Percentiles rank a stretch among this genome's conserved stretches.
phyloP scores from a whole-genome alignment of 148 eudicot species.

The Rhododendron kiyosumense region DNA sequence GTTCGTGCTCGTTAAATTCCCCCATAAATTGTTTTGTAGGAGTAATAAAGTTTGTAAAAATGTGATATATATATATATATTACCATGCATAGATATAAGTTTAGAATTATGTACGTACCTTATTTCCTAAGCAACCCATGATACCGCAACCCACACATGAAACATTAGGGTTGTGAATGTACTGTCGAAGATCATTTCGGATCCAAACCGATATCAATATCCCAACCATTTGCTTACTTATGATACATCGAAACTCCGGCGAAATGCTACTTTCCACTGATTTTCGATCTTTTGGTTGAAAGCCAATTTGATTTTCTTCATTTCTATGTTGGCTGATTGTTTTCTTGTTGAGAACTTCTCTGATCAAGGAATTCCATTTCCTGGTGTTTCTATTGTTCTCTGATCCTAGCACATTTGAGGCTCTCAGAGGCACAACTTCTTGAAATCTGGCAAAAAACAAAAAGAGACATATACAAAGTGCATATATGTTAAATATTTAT shows the following conservation, averaged over 20 bases:
- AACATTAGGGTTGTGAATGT: constrained; percentile 23
- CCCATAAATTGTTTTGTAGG: not conserved
- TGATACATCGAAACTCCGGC: constrained; percentile 20
- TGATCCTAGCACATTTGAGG: constrained; percentile 31
- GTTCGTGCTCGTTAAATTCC: not conserved
- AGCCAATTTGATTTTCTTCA: not conserved
- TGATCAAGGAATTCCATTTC: constrained; percentile 43
- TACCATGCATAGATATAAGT: not conserved
- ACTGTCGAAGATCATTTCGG: constrained; percentile 23
- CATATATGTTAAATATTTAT: not conserved
- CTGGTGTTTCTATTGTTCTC: constrained; percentile 24
- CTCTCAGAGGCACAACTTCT: constrained; percentile 47
- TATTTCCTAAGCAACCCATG: constrained; percentile 44
- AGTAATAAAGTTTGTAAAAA: not conserved
- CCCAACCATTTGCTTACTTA: constrained; percentile 44
- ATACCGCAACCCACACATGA: constrained; percentile 46
- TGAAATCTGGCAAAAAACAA: constrained; percentile 27
- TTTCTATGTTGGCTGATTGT: not conserved
- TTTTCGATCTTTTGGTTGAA: not conserved
- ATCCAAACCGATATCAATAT: constrained; percentile 38
- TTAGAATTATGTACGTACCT: constrained; percentile 15
- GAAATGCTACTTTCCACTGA: not conserved
- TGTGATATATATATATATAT: not conserved
- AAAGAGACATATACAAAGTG: not conserved
- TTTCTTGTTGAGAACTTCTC: constrained; percentile 32